Evolutionary conservation across 768 basidiomycete species (phyloP), one percentile per base, ranked within the genome.

Genomic region (Serendipita sp.): DNA sequence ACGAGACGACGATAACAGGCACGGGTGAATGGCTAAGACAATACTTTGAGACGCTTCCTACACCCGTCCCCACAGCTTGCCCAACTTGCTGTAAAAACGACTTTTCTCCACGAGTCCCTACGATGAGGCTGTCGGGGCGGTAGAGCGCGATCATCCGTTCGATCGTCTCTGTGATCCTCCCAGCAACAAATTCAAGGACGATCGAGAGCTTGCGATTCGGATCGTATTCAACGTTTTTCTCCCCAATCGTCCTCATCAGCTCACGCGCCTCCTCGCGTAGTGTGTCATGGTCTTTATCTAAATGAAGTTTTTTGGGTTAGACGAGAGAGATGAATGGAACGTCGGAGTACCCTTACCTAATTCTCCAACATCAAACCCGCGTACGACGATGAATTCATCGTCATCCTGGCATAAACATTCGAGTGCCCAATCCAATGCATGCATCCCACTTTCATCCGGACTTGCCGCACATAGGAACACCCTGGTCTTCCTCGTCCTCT

Each of bases 371-470:
- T 95, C 92, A 13, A 95, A 82, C 0, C 95, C 95, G 44, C 95
- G 78, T 65, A 90, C 89, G 7, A 97, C 87, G 65, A 99, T 85
- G 24, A 98, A 76, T 74, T 98, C 95, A 72, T 98, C 95, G 1
- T 90, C 89, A 65, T 90, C 88, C 73, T 89, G 86, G 5, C 86
- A 83, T 10, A 99, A 79, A 38, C 81, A 80, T 69, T 91, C 88
- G 34, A 97, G 79, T n/a, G 83, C 79, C 95, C 95, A 99, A 65
- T 96, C 91, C 5, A 98, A 76, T 0, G 95, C 94, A 70, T 92
- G 84, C 3, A 79, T 75, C 0, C 94, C 94, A 66, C 87, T 89
- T 75, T 95, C 93, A 69, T 96, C 93, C 0, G 86, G 78, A 48
- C 89, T 89, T 0, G 90, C 81, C 0, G 94, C 94, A 66, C 92